Conservation (phyloP, 306 rosid species). For the Acacia confusa region DNA sequence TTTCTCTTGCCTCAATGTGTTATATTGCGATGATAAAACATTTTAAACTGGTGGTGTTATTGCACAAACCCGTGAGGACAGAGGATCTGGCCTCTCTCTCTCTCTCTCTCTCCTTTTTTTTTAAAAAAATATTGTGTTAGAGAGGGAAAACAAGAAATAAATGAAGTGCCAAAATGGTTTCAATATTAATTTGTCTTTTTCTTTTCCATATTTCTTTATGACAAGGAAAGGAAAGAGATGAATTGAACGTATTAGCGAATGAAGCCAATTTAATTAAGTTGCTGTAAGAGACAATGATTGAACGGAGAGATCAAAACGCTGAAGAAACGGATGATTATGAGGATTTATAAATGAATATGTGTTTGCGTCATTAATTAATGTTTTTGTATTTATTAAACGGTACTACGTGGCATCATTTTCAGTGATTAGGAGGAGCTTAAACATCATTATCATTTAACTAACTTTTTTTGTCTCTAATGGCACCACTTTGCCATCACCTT, state of each 20-base stretch:
- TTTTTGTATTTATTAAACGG: constrained; percentile 21
- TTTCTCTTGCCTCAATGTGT: background rate
- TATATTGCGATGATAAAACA: background rate
- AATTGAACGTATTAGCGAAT: background rate
- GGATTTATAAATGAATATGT: background rate
- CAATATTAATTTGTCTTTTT: background rate
- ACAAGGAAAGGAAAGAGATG: background rate
- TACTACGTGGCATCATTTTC: background rate
- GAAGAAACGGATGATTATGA: background rate
- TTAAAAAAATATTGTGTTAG: too few species aligned
- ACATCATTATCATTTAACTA: constrained; percentile 24
- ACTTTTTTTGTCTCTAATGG: constrained; percentile 36
- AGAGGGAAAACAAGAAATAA: too few species aligned
- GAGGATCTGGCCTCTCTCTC: too few species aligned
- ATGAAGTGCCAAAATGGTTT: background rate
- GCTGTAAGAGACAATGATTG: background rate
- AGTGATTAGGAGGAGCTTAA: constrained; percentile 30
- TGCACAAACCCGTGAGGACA: too few species aligned
- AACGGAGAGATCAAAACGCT: constrained; percentile 1
- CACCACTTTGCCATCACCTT: constrained; percentile 20
- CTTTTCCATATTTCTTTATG: background rate
- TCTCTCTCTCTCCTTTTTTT: too few species aligned
- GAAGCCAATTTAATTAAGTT: constrained; percentile 16
- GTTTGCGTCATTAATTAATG: constrained; percentile 35
- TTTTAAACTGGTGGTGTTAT: background rate